Base-by-base conservation (phyloP, 1,139 yeast genomes). In the Magnusiomyces starmeri region DNA sequence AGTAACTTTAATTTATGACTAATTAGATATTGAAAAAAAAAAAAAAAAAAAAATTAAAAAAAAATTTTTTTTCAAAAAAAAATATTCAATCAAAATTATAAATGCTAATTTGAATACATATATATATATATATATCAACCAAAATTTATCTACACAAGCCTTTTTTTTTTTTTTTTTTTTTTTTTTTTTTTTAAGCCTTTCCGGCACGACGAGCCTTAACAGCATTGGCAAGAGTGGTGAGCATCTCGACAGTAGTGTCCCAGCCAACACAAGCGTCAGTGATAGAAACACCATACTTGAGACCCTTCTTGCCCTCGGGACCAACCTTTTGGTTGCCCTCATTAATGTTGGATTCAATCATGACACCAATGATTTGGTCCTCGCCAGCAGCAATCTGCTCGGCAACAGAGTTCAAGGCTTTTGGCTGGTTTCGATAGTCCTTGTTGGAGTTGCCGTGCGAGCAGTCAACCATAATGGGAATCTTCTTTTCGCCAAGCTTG, bases 241-340 rank as follows among this genome's bases (percentile, higher is more conserved):
- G 76, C 50, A 87, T 92, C 16, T 72, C 75, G 57, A 78, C 89
- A 39, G 97, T 92, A 55, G 81, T 77, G 46, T 85, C 90, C 86
- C 95, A 87, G 60, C 86, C 79, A 59, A 92, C 89, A 76, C 98
- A 92, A 39, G 96, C 96, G 70, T 92, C 97, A 37, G 98, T 92
- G 64, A 92, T 90, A 48, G 96, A 86, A 61, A 92, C 86, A 54
- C 97, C 97, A 71, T 92, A 90, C 63, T 83, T 79, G 69, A 90
- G 77, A 49, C 75, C 77, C 57, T 77, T 79, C 67, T 84, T 84
- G 49, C 94, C 95, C 9, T 71, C 77, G 47, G 86, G 81, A 16
- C 59, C 57, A 56, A 90, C 90, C 59, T 80, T 76, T 73, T 92
- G 98, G 70, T 83, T 84, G 62, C 98, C 98, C 70, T 85, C 97